These are phyloP conservation scores for Scalesia atractyloides DNA, from an alignment of 129 eudicot genomes.

Conservation along the genomic window DNA sequence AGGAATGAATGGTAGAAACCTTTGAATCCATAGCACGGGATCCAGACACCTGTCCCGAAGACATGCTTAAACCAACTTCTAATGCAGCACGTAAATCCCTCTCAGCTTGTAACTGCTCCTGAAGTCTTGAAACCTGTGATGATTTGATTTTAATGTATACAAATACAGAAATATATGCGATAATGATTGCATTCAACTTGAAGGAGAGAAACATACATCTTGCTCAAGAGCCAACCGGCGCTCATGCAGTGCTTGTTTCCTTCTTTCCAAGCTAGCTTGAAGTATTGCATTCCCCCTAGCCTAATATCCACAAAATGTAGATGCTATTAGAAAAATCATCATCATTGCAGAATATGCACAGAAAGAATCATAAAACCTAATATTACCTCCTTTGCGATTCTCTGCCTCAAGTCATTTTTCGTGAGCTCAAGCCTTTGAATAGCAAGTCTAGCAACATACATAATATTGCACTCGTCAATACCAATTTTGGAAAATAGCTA, in stretches of 20 bases:
- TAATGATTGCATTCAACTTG: constrained; percentile 11
- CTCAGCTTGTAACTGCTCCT: constrained; percentile 97
- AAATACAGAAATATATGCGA: not conserved
- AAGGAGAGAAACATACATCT: constrained; percentile 55
- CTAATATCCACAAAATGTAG: constrained; percentile 37
- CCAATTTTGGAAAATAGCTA: constrained; percentile 10
- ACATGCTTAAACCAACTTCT: constrained; percentile 96
- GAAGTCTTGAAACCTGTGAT: constrained; percentile 81
- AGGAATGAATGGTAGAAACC: constrained; percentile 37
- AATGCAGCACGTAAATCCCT: constrained; percentile 95
- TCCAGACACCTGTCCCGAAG: constrained; percentile 80
- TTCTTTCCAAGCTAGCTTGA: constrained; percentile 96
- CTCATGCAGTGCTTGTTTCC: constrained; percentile 95
- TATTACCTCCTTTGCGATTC: constrained; percentile 92
- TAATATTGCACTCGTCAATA: constrained; percentile 22
- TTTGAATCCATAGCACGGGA: constrained; percentile 90
- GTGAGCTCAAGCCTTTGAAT: constrained; percentile 88
- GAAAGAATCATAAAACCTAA: constrained; percentile 2
- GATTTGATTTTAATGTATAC: not conserved
- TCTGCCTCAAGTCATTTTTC: constrained; percentile 83
- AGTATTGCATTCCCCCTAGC: constrained; percentile 94
- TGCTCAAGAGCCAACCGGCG: constrained; percentile 98
- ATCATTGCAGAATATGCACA: constrained; percentile 15
- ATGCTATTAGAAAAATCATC: constrained; percentile 19
- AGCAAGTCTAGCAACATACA: constrained; percentile 56